Base-by-base conservation (phyloP, 2,329 filamentous ascomycete species). In the Aspergillus puulaauensis region DNA sequence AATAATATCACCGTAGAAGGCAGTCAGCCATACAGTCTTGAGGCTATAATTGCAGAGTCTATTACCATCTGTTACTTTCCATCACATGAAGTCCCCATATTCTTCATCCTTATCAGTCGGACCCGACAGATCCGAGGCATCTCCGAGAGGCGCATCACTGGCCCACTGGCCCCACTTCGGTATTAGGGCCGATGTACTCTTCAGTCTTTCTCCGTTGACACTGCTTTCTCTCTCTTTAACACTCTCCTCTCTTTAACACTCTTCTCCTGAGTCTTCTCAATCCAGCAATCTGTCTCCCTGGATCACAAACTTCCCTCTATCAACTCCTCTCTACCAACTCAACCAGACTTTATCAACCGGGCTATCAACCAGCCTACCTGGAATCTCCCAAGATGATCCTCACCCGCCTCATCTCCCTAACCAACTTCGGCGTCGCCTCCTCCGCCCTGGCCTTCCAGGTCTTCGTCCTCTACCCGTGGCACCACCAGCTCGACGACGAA, bases 391-490 rank as follows among this genome's bases (percentile, higher is more conserved):
- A 23, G 2, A 80, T 81, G 77, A 58, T 17, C 5, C 40, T 79
- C 21, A 79, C 80, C 0, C 80, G 80, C 59, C 71, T 76, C 19
- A 78, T 88, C 61, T 86, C 85, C 11, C 64, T 87, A 60, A 86
- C 84, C 60, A 88, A 90, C 75, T 89, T 90, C 68, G 68, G 82
- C 61, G 84, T 90, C 59, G 87, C 86, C 53, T 81, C 80, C 31
- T 87, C 85, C 4, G 87, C 87, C 0, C 78, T 90, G 35, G 78
- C 77, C 37, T 90, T 90, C 71, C 86, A 89, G 73, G 84, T 89
- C 50, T 86, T 85, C 64, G 87, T 90, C 40, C 77, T 90, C 11
- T 89, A 89, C 71, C 87, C 87, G 1, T 89, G 86, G 86, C 86
- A 89, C 72, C 81, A 87, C 66, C 78, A 87, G 67, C 75, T 90